A percentile compares a stretch with the other conserved stretches of the same genome.
These are phyloP conservation scores for Talaromyces sp. DNA, from an alignment of 2,329 filamentous ascomycete genomes.

Conservation along the genomic window DNA sequence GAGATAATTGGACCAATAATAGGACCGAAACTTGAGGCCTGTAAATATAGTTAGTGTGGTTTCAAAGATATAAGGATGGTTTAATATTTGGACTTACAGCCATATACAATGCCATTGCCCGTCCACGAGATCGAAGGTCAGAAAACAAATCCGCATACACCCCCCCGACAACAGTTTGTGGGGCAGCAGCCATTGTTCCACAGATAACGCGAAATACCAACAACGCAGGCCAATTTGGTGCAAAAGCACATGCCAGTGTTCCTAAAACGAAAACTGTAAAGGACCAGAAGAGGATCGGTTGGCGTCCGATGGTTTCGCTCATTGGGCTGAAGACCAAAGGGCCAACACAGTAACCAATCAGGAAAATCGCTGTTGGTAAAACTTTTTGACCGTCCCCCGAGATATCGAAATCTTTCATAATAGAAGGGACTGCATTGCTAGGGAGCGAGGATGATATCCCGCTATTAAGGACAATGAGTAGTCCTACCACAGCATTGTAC, in stretches of 20 bases:
- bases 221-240: constrained; percentile 45
- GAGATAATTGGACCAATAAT: constrained; percentile 49
- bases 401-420: constrained; percentile 36
- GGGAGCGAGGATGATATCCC: constrained; percentile 42
- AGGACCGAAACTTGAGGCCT: constrained; percentile 45
- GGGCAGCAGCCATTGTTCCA: constrained; percentile 45
- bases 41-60: neutral
- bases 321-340: constrained; percentile 47
- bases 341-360: constrained; percentile 44
- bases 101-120: constrained; percentile 47
- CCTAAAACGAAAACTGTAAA: constrained; percentile 49
- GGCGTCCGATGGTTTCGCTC: constrained; percentile 46
- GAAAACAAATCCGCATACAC: constrained; percentile 51
- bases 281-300: constrained; percentile 50
- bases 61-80: neutral
- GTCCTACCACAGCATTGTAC: constrained; percentile 28
- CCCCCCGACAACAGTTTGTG: constrained; percentile 49
- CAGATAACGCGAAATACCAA: constrained; percentile 48
- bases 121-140: constrained; percentile 41
- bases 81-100: constrained; percentile 26
- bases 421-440: constrained; percentile 42
- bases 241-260: constrained; percentile 47
- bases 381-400: constrained; percentile 33
- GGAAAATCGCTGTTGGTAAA: constrained; percentile 40
- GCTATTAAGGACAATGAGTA: constrained; percentile 40